These are phyloP conservation scores for bread wheat (Triticum aestivum) DNA, from an alignment of 176 grass and related monocot species.

Conservation along the genomic window DNA sequence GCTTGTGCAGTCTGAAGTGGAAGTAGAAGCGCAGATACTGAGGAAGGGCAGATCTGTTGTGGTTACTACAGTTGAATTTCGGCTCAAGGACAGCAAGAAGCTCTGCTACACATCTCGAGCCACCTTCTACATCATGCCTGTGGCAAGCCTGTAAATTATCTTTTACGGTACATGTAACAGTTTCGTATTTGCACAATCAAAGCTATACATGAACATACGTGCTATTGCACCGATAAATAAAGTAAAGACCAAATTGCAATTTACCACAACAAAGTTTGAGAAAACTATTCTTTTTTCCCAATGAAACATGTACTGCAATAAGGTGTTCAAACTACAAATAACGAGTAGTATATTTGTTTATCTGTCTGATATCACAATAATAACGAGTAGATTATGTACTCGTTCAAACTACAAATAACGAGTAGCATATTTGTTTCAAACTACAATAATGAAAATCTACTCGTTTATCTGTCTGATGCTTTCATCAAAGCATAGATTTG, in stretches of 20 bases:
- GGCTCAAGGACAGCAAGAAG: slow-evolving; percentile 42
- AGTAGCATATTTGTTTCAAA: no score
- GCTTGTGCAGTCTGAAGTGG: slow-evolving; percentile 44
- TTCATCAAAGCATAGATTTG: not conserved
- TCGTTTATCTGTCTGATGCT: not conserved
- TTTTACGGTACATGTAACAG: not conserved
- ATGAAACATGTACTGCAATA: not conserved
- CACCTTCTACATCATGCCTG: slow-evolving; percentile 43
- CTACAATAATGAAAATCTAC: no score
- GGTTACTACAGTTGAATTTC: slow-evolving; percentile 41
- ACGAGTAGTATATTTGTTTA: no score
- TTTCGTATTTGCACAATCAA: not conserved
- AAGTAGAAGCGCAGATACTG: slow-evolving; percentile 36
- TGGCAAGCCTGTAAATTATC: slow-evolving; percentile 33
- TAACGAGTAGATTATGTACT: no score
- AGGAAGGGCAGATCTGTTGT: slow-evolving; percentile 47
- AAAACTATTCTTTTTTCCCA: not conserved
- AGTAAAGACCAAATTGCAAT: not conserved
- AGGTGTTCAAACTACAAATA: not conserved
- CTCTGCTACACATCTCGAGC: slow-evolving; percentile 49
- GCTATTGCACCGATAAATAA: not conserved
- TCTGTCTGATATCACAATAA: no score
- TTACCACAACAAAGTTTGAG: not conserved
- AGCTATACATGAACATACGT: not conserved
- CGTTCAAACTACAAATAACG: no score